Conservation (phyloP, 1,284 basidiomycete species). For the Pascua sp. region DNA sequence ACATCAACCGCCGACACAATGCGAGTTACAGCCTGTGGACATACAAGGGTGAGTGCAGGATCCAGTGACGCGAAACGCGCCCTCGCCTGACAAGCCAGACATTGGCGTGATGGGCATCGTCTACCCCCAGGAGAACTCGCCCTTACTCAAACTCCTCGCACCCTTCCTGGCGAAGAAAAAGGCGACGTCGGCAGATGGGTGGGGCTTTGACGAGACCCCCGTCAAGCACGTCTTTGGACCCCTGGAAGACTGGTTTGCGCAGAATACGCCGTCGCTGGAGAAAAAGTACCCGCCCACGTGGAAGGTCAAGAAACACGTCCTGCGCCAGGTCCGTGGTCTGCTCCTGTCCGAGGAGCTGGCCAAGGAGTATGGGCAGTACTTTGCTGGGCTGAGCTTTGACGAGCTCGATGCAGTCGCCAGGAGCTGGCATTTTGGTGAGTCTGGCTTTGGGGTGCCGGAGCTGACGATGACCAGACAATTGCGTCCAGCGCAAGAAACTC, state of each 20-base stretch:
- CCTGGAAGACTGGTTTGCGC: conserved; percentile 56
- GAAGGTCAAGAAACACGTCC: conserved; percentile 42
- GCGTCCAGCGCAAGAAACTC: conserved; percentile 5
- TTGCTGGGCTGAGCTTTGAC: conserved; percentile 56
- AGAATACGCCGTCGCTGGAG: conserved; percentile 41
- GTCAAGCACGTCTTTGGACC: conserved; percentile 62
- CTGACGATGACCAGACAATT: conserved; percentile 5
- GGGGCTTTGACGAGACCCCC: conserved; percentile 52
- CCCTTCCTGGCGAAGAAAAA: conserved; percentile 8
- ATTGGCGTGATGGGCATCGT: conserved; percentile 36
- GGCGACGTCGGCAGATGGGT: conserved; percentile 57
- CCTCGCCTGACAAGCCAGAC: background rate
- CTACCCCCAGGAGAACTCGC: conserved; percentile 61
- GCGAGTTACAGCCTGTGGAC: conserved; percentile 6
- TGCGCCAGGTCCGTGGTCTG: conserved; percentile 59
- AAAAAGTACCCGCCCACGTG: conserved; percentile 44
- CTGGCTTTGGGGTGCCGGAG: background rate
- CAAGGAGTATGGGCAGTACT: conserved; percentile 62
- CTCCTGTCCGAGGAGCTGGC: conserved; percentile 62
- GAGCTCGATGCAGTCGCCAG: conserved; percentile 62
- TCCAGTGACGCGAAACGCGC: background rate
- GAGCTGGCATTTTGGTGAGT: conserved; percentile 46
- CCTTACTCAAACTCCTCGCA: conserved; percentile 50
- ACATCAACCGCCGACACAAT: conserved; percentile 1
- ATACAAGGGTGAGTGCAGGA: background rate